Base-by-base conservation (phyloP, 2,329 filamentous ascomycete genomes). In the Dendrostoma leiphaemia region DNA sequence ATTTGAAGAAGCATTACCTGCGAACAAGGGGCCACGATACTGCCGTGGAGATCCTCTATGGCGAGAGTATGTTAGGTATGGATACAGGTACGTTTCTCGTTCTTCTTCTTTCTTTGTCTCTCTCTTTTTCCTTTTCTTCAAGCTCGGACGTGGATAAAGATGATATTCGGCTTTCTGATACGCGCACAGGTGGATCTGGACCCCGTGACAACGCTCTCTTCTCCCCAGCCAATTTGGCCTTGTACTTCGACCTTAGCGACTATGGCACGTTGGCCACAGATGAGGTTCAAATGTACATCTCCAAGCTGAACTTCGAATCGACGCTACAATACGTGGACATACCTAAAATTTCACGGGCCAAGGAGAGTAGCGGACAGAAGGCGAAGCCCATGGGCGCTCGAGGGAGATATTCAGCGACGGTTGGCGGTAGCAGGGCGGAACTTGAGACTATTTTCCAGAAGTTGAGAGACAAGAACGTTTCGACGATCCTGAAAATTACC, bases 1-100 rank as follows among this genome's bases (percentile, higher is more conserved):
- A n/a, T n/a, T 26, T 43, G 40, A 43, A 47, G 44, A 10, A 21
- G n/a, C 44, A 47, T 26, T 47, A 47, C 26, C 44, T 47, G 17
- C 28, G 44, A 3, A 13, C 24, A 17, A 9, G 44, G 17, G 12
- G 15, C 44, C 31, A 47, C 31, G 31, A 47, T 47, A 26, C 24
- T 10, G 37, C n/a, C 2, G 8, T 40, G 37, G 37, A 40, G 8
- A 40, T 32, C 13, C 8, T 32, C 2, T 32, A 32, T 32, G 29
- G 29, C 3, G 13, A 32, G 2, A 3, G 29, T 32, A n/a, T n/a
- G n/a, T n/a, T n/a, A n/a, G n/a, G n/a, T n/a, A n/a, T n/a, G n/a
- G n/a, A n/a, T n/a, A n/a, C n/a, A n/a, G n/a, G n/a, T n/a, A n/a
- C n/a, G n/a, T n/a, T n/a, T n/a, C n/a, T n/a, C n/a, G n/a, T n/a